Evolutionary conservation across 257 asterid species (phyloP), one percentile per base, ranked within the genome.

Genomic region (Handroanthus guayacan): DNA sequence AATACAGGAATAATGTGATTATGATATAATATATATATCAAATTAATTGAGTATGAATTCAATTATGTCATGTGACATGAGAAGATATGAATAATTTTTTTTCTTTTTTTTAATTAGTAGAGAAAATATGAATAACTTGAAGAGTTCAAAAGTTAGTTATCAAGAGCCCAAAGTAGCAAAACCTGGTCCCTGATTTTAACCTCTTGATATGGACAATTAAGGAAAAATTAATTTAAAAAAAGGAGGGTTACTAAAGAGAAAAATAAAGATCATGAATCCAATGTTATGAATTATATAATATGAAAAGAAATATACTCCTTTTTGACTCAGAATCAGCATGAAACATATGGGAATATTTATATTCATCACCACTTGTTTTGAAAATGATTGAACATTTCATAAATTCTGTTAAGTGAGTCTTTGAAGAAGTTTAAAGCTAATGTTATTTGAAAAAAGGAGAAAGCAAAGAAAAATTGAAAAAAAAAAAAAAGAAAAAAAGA

Each of bases 121-220:
- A 50, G 14, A 57, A 16, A 6, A 61, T 4, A 38, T 7, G 36
- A 64, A 39, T 64, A n/a, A 64, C 17, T n/a, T 14, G 7, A 64
- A 64, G 12, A 64, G 52, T 8, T n/a, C 9, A 17, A 65, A 41
- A 65, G 12, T 4, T 41, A 43, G 38, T 43, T 65, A 65, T 20
- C 38, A 65, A 43, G 56, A 65, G 16, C 55, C 5, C 55, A 41
- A 65, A 43, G 6, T 11, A 7, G 63, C 31, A 34, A 25, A 50
- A 1, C 50, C 13, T 34, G 7, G 38, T 51, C 14, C 17, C 41
- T 8, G 4, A 74, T 58, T 25, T 20, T 13, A 12, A 58, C 55
- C 4, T 56, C 4, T 4, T 16, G 64, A 57, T 10, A 57, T 69
- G 38, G 76, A 78, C 82, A 71, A 43, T 56, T 72, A 69, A 65